Base-by-base conservation (phyloP, 1,284 basidiomycete genomes). In the Peniophora sp. region DNA sequence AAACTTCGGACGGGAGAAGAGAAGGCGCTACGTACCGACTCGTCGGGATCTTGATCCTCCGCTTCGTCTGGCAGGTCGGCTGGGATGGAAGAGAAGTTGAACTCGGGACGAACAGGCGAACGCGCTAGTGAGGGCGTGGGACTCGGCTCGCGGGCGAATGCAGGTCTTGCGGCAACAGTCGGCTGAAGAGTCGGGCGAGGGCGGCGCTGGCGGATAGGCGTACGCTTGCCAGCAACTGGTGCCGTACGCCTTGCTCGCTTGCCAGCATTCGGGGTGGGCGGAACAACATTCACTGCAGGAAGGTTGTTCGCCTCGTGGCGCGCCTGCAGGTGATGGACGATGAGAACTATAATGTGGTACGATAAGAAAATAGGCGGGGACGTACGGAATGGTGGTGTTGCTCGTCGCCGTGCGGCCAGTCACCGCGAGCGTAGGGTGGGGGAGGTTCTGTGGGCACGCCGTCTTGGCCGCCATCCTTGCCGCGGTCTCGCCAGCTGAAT, bases 401-500 rank as follows among this genome's bases (percentile, higher is more conserved):
- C 27, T 32, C 27, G 27, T 32, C 27, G 15, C 23, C 20, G 12
- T 69, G 65, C 35, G 69, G 64, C 81, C 81, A 84, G 59, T 76
- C 74, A 27, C 77, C 76, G 59, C 80, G 75, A 60, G 84, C 76
- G 59, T 84, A 83, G 2, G 81, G 81, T 27, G 82, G 81, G 34
- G 82, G 82, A 32, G 79, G 75, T 46, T 20, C 37, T 5, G 15
- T 41, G 37, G 74, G 65, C 43, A 60, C 52, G 49, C 66, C 66
- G 47, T 64, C 58, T 5, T 32, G 6, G 27, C 27, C 27, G 27
- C 27, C 27, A 55, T 75, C 71, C 68, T 77, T 84, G 60, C 83
- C 80, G 55, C 83, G 78, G 64, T 85, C 80, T 66, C 81, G 75
- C 86, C 87, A 88, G 61, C 72, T 73, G 46, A 32, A 3, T 47